Evolutionary conservation across 2,329 filamentous ascomycete species (phyloP).

Genomic region (Venturia oleaginea): DNA sequence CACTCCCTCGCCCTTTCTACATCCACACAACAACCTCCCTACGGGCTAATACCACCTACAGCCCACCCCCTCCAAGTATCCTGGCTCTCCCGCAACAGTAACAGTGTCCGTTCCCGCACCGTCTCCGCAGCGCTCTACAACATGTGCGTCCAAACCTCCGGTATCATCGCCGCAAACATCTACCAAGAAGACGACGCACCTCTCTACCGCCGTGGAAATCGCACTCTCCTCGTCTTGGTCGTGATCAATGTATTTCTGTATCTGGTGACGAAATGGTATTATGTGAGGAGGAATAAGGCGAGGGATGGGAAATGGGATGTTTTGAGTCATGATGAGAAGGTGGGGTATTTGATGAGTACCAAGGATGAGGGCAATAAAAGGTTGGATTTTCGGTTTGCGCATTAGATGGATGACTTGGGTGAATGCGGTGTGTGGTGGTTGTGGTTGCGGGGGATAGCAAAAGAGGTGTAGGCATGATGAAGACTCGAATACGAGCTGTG

Average conservation of each 20-base stretch:
- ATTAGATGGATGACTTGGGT: conserved; percentile 17
- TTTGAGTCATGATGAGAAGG: conserved; percentile 28
- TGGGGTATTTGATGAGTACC: conserved; percentile 27
- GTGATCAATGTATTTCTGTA: conserved; percentile 25
- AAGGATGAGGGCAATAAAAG: conserved; percentile 30
- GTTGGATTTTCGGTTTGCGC: conserved; percentile 26
- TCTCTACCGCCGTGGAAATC: conserved; percentile 20
- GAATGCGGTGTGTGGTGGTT: neutral
- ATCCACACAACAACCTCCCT: too few relatives aligned
- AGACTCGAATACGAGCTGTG: too few relatives aligned
- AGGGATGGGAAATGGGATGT: conserved; percentile 27
- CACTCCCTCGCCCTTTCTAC: neutral
- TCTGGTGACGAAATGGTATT: conserved; percentile 25
- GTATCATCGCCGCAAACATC: conserved; percentile 22
- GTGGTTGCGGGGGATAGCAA: neutral
- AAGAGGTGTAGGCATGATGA: too few relatives aligned
- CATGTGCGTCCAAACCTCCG: conserved; percentile 22
- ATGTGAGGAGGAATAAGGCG: conserved; percentile 23
- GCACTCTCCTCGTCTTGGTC: conserved; percentile 22
- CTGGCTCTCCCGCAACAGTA: conserved; percentile 31
- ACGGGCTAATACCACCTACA: too few relatives aligned
- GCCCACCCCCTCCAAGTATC: conserved; percentile 41
- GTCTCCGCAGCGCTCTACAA: conserved; percentile 22
- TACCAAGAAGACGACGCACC: conserved; percentile 21
- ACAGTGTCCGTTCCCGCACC: conserved; percentile 18